phyloP scores from a whole-genome alignment of 257 asterid genomes.

The Fraxinus anomala region DNA sequence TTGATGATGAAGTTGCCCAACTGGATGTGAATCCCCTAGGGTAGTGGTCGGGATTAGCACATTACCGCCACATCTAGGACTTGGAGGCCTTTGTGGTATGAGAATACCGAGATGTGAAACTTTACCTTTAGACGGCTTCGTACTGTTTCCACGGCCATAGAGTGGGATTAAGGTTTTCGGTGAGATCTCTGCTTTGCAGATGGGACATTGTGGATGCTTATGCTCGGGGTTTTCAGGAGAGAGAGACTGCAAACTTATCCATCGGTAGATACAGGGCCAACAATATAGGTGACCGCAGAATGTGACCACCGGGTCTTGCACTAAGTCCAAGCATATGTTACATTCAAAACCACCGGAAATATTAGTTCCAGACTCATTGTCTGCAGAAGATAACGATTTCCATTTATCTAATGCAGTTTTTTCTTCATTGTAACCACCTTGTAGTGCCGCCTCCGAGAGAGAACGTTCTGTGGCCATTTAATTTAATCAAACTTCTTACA shows the following conservation, averaged over 20 bases:
- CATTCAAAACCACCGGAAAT: conserved; percentile 61
- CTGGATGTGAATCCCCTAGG: conserved; percentile 18
- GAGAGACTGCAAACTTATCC: conserved; percentile 49
- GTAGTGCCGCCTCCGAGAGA: conserved; percentile 29
- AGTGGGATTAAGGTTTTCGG: conserved; percentile 66
- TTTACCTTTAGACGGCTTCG: conserved; percentile 35
- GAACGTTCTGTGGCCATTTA: conserved; percentile 41
- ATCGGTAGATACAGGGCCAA: conserved; percentile 84
- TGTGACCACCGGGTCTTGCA: conserved; percentile 78
- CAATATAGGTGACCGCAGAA: conserved; percentile 85
- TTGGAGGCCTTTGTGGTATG: conserved; percentile 66
- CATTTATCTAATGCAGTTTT: conserved; percentile 33
- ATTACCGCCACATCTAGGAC: conserved; percentile 41
- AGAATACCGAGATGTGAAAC: conserved; percentile 34
- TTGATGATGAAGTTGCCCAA: conserved; percentile 38
- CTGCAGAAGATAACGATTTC: conserved; percentile 31
- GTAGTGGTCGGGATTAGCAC: conserved; percentile 19
- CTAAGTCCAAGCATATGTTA: conserved; percentile 69
- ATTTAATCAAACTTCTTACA: background rate
- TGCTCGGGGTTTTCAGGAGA: conserved; percentile 34
- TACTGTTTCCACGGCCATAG: conserved; percentile 60
- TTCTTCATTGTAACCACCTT: conserved; percentile 24
- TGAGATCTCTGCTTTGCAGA: conserved; percentile 71
- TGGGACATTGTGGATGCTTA: conserved; percentile 64
- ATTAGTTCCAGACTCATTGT: conserved; percentile 36